These are phyloP conservation scores for Suillus variegatus DNA, from an alignment of 768 basidiomycete species.

Conservation along the genomic window DNA sequence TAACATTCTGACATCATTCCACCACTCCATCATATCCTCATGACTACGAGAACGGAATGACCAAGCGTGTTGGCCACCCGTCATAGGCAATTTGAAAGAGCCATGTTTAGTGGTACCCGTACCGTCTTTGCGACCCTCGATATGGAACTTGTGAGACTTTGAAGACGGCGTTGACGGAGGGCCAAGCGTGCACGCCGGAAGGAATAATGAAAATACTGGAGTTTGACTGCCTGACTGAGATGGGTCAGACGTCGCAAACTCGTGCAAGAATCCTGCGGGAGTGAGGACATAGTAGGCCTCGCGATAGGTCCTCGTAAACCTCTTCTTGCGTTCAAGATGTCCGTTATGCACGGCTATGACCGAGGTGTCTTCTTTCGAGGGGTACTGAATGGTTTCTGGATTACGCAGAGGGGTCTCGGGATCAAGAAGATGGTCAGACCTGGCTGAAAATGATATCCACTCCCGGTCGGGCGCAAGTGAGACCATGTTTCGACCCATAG, in stretches of 20 bases:
- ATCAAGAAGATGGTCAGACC: slow-evolving; percentile 93
- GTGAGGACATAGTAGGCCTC: slow-evolving; percentile 94
- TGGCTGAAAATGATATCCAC: slow-evolving; percentile 94
- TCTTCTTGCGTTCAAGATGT: slow-evolving; percentile 91
- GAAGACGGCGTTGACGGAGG: slow-evolving; percentile 74
- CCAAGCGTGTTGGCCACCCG: slow-evolving; percentile 65
- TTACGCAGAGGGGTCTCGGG: slow-evolving; percentile 94
- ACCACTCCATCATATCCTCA: slow-evolving; percentile 99
- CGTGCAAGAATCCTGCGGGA: slow-evolving; percentile 94
- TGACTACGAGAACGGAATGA: slow-evolving; percentile 86
- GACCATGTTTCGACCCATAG: slow-evolving; percentile 72
- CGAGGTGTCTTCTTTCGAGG: slow-evolving; percentile 86
- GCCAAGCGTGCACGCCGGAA: slow-evolving; percentile 94
- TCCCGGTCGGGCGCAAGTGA: slow-evolving; percentile 84
- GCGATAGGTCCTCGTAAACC: slow-evolving; percentile 83
- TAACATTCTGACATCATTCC: slow-evolving; percentile 95
- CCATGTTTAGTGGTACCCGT: slow-evolving; percentile 64
- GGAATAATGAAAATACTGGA: slow-evolving; percentile 86
- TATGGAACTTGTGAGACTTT: slow-evolving; percentile 93
- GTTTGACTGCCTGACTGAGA: slow-evolving; percentile 44
- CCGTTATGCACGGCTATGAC: slow-evolving; percentile 88
- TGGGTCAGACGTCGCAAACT: slow-evolving; percentile 80
- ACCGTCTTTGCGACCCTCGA: slow-evolving; percentile 88
- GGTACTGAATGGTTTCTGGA: slow-evolving; percentile 76
- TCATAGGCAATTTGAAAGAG: slow-evolving; percentile 44